These are phyloP conservation scores for Epicoccum sorghinum DNA, from an alignment of 2,329 filamentous ascomycete species.

Conservation along the genomic window DNA sequence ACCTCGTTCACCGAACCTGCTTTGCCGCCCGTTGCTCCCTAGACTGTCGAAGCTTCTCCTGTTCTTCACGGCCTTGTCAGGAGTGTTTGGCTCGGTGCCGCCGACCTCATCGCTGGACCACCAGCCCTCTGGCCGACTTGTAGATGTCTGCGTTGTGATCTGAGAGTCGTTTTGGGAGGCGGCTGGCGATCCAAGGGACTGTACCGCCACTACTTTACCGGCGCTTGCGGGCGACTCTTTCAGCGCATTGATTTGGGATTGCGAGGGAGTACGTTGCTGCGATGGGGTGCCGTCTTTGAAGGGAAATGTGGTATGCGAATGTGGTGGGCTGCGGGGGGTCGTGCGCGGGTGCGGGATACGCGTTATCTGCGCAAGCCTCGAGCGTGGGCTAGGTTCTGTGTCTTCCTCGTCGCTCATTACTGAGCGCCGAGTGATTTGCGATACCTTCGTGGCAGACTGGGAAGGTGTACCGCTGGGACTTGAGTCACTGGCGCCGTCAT, in stretches of 20 bases:
- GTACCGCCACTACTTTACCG: constrained; percentile 12
- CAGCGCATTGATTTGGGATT: not conserved
- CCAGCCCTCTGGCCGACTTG: constrained; percentile 47
- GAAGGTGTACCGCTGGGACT: constrained; percentile 8
- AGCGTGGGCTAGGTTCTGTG: constrained; percentile 19
- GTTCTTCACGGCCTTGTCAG: constrained; percentile 15
- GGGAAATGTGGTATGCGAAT: constrained; percentile 16
- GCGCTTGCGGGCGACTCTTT: not conserved
- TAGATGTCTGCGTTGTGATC: constrained; percentile 37
- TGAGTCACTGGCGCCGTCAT: constrained; percentile 15
- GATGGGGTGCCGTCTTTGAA: constrained; percentile 19
- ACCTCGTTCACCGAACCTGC: constrained; percentile 39
- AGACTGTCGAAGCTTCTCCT: constrained; percentile 36
- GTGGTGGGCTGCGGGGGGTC: constrained; percentile 20
- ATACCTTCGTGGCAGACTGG: constrained; percentile 8
- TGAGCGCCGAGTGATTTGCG: constrained; percentile 12
- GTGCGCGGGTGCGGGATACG: constrained; percentile 26
- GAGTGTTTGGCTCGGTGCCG: constrained; percentile 35
- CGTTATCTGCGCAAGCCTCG: constrained; percentile 19
- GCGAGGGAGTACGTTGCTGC: not conserved
- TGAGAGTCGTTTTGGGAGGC: constrained; percentile 31
- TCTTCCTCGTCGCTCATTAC: constrained; percentile 7
- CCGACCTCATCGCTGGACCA: constrained; percentile 48
- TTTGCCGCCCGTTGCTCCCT: constrained; percentile 28
- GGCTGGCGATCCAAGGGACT: constrained; percentile 26